Percentiles rank a stretch among this genome's conserved stretches.
phyloP scores from a whole-genome alignment of 2,329 filamentous ascomycete species.

The Atkinsonella hypoxylon region DNA sequence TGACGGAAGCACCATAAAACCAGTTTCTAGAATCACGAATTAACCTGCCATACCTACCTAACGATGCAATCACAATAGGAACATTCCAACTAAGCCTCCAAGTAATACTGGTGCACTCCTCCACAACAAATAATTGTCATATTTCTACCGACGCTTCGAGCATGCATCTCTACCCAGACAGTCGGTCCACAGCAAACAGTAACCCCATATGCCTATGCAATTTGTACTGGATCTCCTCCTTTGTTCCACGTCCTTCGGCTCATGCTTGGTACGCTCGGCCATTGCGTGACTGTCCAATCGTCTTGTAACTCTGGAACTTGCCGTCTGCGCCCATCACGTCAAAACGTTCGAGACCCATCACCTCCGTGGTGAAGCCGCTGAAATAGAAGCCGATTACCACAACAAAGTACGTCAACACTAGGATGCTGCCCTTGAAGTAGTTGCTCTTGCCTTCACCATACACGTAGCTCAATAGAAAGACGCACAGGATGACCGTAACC shows the following conservation, averaged over 20 bases:
- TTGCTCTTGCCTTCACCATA: constrained; percentile 99
- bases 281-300: constrained; percentile 34
- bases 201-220: neutral
- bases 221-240: neutral
- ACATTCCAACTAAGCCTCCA: neutral
- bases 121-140: neutral
- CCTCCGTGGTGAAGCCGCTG: constrained; percentile 43
- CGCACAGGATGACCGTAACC: constrained; percentile 90
- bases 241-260: neutral
- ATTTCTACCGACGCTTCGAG: neutral
- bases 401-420: constrained; percentile 85
- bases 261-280: constrained; percentile 16
- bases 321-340: constrained; percentile 41
- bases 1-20: too few relatives aligned
- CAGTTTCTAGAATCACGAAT: neutral
- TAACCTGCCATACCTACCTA: neutral
- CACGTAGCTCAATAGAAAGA: constrained; percentile 94
- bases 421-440: constrained; percentile 97
- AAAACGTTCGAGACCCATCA: constrained; percentile 35
- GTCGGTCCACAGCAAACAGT: neutral
- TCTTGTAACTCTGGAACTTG: constrained; percentile 39
- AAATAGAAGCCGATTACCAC: constrained; percentile 89
- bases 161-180: neutral
- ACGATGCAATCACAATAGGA: neutral
- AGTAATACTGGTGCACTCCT: neutral